phyloP scores from a whole-genome alignment of 345 rosid genomes.

The Rhizophora mangle region DNA sequence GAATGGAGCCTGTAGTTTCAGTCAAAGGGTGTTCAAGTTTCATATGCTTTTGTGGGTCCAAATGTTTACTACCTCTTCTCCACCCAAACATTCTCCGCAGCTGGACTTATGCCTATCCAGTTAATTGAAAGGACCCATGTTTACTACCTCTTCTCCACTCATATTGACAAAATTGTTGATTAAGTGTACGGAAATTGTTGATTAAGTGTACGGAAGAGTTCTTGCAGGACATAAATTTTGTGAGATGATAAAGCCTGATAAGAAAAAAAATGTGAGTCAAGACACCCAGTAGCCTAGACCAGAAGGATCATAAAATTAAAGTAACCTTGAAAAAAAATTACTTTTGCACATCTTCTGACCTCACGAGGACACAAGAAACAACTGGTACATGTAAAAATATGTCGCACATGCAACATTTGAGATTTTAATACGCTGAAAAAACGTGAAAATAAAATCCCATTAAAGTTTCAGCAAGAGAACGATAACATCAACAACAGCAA shows the following conservation, averaged over 20 bases:
- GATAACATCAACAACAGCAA: neutral
- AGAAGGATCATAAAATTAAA: too few species aligned
- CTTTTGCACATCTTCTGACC: neutral
- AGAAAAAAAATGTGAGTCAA: neutral
- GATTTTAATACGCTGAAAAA: too few species aligned
- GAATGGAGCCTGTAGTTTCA: conserved; percentile 24
- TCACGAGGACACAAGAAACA: neutral
- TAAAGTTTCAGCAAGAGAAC: neutral
- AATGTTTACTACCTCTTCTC: conserved; percentile 31
- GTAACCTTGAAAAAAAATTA: too few species aligned
- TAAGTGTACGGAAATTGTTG: too few species aligned
- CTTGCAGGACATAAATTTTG: neutral
- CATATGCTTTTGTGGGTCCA: conserved; percentile 81
- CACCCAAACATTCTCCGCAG: neutral
- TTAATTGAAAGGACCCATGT: neutral
- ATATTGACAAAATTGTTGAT: too few species aligned
- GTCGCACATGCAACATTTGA: too few species aligned
- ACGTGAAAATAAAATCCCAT: neutral
- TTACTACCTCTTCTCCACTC: neutral
- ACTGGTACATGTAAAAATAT: neutral
- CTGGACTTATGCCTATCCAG: neutral
- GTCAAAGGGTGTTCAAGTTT: conserved; percentile 45
- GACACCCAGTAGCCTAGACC: neutral
- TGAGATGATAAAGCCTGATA: neutral
- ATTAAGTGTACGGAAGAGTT: too few species aligned